Conservation (phyloP, 306 rosid species). For the Vicia sativa region DNA sequence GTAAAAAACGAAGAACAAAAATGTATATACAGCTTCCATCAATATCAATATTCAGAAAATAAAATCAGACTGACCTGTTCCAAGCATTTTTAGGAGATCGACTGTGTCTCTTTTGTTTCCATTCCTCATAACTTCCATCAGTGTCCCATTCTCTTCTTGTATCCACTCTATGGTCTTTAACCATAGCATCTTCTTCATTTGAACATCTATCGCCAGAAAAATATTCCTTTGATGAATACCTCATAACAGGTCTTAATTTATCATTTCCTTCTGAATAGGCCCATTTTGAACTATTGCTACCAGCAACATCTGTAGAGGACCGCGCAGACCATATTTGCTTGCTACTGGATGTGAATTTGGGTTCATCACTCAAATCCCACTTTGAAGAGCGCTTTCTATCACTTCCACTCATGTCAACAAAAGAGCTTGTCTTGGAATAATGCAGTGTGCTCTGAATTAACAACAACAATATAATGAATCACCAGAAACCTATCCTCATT, state of each 20-base stretch:
- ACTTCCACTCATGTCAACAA: conserved; percentile 77
- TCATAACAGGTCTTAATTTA: conserved; percentile 52
- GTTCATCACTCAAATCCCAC: conserved; percentile 84
- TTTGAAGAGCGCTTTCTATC: conserved; percentile 77
- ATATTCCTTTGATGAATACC: conserved; percentile 58
- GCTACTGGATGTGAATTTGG: conserved; percentile 55
- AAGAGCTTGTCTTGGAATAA: conserved; percentile 40
- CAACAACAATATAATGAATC: conserved; percentile 38
- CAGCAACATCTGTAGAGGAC: conserved; percentile 63
- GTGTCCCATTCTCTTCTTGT: conserved; percentile 61
- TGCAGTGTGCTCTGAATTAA: conserved; percentile 47
- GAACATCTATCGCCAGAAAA: conserved; percentile 68
- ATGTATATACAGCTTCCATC: conserved; percentile 19
- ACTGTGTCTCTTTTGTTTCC: conserved; percentile 64
- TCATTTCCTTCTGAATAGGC: conserved; percentile 60
- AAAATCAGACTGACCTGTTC: conserved; percentile 73
- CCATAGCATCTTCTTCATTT: conserved; percentile 54
- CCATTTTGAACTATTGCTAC: conserved; percentile 66
- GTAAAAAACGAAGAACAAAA: not conserved
- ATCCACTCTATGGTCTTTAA: conserved; percentile 57
- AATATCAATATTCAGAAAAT: conserved; percentile 35
- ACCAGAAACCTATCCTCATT: conserved; percentile 7
- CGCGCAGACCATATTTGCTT: conserved; percentile 60
- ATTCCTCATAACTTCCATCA: conserved; percentile 69
- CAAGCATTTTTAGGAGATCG: conserved; percentile 74